phyloP scores from a whole-genome alignment of 1,139 yeast species.

The Eremothecium gossypii region DNA sequence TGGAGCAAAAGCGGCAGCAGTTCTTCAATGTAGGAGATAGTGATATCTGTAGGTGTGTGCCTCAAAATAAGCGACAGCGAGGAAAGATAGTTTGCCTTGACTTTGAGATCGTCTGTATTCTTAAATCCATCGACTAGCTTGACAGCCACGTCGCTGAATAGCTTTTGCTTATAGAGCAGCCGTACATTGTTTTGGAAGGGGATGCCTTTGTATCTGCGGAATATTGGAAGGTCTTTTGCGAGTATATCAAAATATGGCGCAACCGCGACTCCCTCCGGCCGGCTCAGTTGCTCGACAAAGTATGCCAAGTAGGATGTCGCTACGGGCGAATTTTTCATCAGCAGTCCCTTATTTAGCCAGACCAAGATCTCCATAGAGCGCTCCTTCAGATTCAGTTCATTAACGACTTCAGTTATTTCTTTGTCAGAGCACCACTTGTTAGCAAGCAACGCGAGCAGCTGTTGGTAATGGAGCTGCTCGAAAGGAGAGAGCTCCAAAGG shows the following conservation, averaged over 20 bases:
- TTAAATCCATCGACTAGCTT: conserved; percentile 37
- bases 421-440: conserved; percentile 39
- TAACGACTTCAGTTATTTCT: conserved; percentile 7
- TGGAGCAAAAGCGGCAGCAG: conserved; percentile 66
- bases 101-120: conserved; percentile 16
- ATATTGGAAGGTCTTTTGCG: conserved; percentile 54
- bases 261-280: conserved; percentile 30
- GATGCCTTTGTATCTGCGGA: conserved; percentile 45
- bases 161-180: conserved; percentile 66
- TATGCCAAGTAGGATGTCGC: conserved; percentile 36
- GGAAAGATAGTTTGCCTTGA: conserved; percentile 44
- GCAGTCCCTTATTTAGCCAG: conserved; percentile 67
- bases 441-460: conserved; percentile 46
- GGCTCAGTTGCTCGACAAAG: conserved; percentile 33
- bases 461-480: conserved; percentile 47
- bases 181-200: conserved; percentile 48
- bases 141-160: conserved; percentile 52
- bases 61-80: conserved; percentile 61
- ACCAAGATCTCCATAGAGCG: conserved; percentile 42
- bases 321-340: conserved; percentile 45
- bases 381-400: conserved; percentile 12
- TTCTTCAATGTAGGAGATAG: conserved; percentile 50
- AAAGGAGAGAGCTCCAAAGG: conserved; percentile 9
- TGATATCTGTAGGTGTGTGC: conserved; percentile 52
- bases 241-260: conserved; percentile 56